phyloP scores from a whole-genome alignment of 805 yeast species.

The Candida vaughaniae region DNA sequence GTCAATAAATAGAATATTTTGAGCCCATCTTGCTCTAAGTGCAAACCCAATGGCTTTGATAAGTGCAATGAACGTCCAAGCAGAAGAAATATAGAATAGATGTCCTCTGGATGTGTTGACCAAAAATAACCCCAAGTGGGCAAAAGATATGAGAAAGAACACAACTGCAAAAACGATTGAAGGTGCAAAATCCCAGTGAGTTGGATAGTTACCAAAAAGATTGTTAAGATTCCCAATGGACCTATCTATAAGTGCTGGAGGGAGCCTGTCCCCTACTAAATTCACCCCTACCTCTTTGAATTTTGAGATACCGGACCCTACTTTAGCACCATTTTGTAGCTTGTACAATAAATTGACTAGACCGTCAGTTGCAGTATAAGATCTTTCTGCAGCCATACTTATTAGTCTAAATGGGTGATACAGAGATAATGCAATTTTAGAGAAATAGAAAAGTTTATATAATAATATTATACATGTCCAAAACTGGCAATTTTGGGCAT shows the following conservation, averaged over 20 bases:
- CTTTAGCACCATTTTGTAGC: conserved; percentile 23
- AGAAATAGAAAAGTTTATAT: no score
- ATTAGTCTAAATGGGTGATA: conserved; percentile 1
- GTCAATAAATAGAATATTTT: conserved; percentile 41
- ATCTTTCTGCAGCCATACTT: conserved; percentile 3
- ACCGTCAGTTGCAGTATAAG: conserved; percentile 22
- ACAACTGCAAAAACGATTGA: conserved; percentile 53
- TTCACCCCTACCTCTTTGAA: conserved; percentile 18
- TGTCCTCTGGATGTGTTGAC: conserved; percentile 57
- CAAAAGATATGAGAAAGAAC: conserved; percentile 46
- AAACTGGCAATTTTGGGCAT: no score
- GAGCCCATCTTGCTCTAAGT: conserved; percentile 57
- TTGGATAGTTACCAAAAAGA: conserved; percentile 66
- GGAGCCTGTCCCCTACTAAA: conserved; percentile 36
- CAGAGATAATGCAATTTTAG: no score
- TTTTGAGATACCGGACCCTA: conserved; percentile 26
- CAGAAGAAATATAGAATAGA: conserved; percentile 52
- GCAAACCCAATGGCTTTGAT: conserved; percentile 59
- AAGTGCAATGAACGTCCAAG: conserved; percentile 50
- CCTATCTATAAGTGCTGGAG: conserved; percentile 35
- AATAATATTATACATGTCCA: no score
- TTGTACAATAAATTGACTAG: conserved; percentile 21
- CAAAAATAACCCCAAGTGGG: conserved; percentile 48
- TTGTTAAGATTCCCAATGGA: conserved; percentile 43
- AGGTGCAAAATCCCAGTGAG: conserved; percentile 53